Percentiles rank a stretch among this genome's conserved stretches.
Conservation (phyloP, 768 basidiomycete genomes). For the Panaeolus cyanescens region DNA sequence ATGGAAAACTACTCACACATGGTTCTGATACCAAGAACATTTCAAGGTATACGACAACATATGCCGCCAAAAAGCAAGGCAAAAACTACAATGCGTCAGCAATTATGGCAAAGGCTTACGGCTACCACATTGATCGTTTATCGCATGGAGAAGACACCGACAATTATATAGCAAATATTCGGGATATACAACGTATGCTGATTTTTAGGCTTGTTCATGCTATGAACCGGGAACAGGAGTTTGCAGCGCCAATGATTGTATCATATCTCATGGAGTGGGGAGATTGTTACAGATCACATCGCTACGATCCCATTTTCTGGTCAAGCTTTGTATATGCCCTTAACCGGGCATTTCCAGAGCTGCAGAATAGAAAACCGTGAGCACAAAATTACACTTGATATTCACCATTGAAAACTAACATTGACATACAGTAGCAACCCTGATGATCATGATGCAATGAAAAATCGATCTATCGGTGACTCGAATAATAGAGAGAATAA, state of each 20-base stretch:
- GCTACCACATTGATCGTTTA: slow-evolving; percentile 26
- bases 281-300: slow-evolving; percentile 35
- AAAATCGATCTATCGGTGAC: no score
- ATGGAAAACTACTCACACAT: slow-evolving; percentile 41
- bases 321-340: slow-evolving; percentile 15
- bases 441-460: no score
- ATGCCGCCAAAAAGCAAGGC: slow-evolving; percentile 37
- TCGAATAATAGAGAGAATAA: no score
- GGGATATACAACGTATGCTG: slow-evolving; percentile 26
- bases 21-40: slow-evolving; percentile 30
- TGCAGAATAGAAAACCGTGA: no score
- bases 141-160: no score
- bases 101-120: slow-evolving; percentile 28
- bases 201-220: slow-evolving; percentile 31
- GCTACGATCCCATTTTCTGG: slow-evolving; percentile 37
- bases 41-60: slow-evolving; percentile 33
- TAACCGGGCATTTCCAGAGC: slow-evolving; percentile 6
- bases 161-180: slow-evolving; percentile 9
- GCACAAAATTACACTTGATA: no score
- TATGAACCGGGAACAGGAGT: slow-evolving; percentile 38
- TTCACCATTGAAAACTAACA: no score
- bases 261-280: slow-evolving; percentile 48
- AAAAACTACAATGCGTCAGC: slow-evolving; percentile 34
- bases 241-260: slow-evolving; percentile 37
- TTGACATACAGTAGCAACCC: no score